A percentile compares a stretch with the other conserved stretches of the same genome.
Evolutionary conservation across 1,139 yeast species (phyloP).

Genomic region (Geotrichum bryndzae): DNA sequence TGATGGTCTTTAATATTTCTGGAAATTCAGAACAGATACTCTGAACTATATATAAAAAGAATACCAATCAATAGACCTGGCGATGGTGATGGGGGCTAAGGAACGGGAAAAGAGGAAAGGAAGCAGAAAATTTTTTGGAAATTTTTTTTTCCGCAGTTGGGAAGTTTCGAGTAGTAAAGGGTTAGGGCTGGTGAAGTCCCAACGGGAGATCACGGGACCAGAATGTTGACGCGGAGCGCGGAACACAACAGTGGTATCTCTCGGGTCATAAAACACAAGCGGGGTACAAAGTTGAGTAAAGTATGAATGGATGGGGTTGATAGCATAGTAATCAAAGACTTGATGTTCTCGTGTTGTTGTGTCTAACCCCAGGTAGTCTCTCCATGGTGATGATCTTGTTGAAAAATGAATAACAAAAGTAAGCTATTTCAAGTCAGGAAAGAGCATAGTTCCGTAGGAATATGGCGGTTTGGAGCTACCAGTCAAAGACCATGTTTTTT

Average conservation of each 20-base stretch:
- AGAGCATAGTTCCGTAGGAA: not conserved
- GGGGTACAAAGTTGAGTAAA: not conserved
- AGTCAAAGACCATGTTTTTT: not conserved
- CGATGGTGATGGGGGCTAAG: not conserved
- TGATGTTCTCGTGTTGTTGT: too few relatives aligned
- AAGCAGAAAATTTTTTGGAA: slow-evolving; percentile 4
- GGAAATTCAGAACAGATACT: not conserved
- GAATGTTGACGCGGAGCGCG: too few relatives aligned
- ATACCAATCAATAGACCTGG: not conserved
- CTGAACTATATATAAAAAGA: not conserved
- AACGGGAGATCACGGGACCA: not conserved
- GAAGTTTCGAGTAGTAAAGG: not conserved
- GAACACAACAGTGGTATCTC: too few relatives aligned
- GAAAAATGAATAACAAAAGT: too few relatives aligned
- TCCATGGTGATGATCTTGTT: too few relatives aligned
- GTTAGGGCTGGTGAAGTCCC: not conserved
- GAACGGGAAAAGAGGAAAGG: slow-evolving; percentile 1
- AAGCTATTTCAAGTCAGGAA: not conserved
- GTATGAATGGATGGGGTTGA: not conserved
- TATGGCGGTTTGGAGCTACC: not conserved
- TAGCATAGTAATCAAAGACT: too few relatives aligned
- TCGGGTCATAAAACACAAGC: too few relatives aligned
- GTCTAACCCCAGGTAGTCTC: too few relatives aligned
- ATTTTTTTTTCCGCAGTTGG: slow-evolving; percentile 1
- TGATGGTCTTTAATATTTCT: slow-evolving; percentile 1